Evolutionary conservation across 2,329 filamentous ascomycete genomes (phyloP).

Genomic region (Corinectria fuckeliana): DNA sequence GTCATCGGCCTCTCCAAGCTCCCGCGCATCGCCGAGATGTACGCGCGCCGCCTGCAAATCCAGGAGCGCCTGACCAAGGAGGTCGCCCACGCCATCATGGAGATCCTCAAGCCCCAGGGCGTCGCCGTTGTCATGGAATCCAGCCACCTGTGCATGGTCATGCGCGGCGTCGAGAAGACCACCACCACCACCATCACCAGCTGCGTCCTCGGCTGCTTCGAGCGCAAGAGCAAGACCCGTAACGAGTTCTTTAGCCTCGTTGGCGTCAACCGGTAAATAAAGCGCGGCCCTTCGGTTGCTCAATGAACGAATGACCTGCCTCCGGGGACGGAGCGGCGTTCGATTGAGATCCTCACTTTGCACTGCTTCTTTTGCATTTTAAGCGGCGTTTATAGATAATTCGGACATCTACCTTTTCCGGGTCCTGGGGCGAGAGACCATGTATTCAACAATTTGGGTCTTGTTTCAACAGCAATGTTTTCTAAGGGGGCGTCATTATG

Average conservation of each 20-base stretch:
- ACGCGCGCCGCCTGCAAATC: constrained; percentile 89
- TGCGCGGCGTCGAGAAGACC: constrained; percentile 97
- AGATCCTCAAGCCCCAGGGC: constrained; percentile 90
- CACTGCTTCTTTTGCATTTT: constrained; percentile 1
- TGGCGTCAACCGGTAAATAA: constrained; percentile 57
- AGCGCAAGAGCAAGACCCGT: constrained; percentile 88
- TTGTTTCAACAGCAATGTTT: constrained; percentile 24
- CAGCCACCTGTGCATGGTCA: constrained; percentile 97
- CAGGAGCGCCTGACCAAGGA: constrained; percentile 97
- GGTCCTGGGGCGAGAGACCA: constrained; percentile 33
- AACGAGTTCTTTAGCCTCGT: constrained; percentile 92
- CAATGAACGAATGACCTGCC: not conserved
- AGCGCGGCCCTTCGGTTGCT: not conserved
- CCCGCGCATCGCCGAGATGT: constrained; percentile 96
- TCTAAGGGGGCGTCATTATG: constrained; percentile 5
- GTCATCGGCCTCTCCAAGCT: constrained; percentile 97
- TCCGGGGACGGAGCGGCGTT: too few relatives aligned
- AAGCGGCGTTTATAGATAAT: constrained; percentile 9
- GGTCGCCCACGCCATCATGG: constrained; percentile 90
- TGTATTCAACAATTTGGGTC: constrained; percentile 43
- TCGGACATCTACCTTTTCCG: constrained; percentile 1
- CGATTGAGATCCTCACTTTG: not conserved
- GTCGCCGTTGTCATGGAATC: constrained; percentile 98
- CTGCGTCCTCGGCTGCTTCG: constrained; percentile 96
- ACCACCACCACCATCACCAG: constrained; percentile 88